Evolutionary conservation across 768 basidiomycete genomes (phyloP).

Genomic region (Boletus eberwhitei): DNA sequence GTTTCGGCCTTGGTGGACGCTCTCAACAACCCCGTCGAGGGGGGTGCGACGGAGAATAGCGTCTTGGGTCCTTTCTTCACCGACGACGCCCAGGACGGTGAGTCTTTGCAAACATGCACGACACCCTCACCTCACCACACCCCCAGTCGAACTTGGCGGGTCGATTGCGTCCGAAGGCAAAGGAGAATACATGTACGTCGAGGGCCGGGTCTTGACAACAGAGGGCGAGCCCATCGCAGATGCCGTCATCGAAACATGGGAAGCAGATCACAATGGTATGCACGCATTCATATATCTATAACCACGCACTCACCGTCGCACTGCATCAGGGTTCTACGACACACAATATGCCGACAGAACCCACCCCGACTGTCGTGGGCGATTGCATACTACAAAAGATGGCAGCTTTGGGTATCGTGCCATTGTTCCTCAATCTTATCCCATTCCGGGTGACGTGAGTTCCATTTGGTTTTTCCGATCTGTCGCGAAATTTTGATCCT

Average conservation of each 20-base stretch:
- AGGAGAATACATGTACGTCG: constrained; percentile 79
- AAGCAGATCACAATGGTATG: constrained; percentile 62
- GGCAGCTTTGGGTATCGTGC: constrained; percentile 71
- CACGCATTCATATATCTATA: constrained; percentile 19
- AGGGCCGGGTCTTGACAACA: constrained; percentile 60
- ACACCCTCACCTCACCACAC: background rate
- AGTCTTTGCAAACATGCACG: constrained; percentile 16
- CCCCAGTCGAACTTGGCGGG: constrained; percentile 59
- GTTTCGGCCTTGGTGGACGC: constrained; percentile 75
- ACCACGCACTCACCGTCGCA: background rate
- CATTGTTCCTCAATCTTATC: constrained; percentile 63
- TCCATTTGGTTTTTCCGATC: background rate
- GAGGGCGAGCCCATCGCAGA: constrained; percentile 61
- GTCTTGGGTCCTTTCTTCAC: constrained; percentile 84
- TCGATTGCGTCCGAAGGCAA: constrained; percentile 86
- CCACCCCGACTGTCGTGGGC: constrained; percentile 71
- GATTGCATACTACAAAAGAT: constrained; percentile 53
- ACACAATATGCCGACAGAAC: constrained; percentile 53
- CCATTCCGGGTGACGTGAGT: constrained; percentile 69
- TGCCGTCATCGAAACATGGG: constrained; percentile 81
- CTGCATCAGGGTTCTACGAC: constrained; percentile 35
- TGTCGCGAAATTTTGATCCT: constrained; percentile 6
- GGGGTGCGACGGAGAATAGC: constrained; percentile 66
- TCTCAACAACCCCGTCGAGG: constrained; percentile 63
- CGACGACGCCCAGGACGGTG: constrained; percentile 70